Percentiles rank a stretch among this genome's conserved stretches.
phyloP scores from a whole-genome alignment of 306 rosid genomes.

The Malus sylvestris region DNA sequence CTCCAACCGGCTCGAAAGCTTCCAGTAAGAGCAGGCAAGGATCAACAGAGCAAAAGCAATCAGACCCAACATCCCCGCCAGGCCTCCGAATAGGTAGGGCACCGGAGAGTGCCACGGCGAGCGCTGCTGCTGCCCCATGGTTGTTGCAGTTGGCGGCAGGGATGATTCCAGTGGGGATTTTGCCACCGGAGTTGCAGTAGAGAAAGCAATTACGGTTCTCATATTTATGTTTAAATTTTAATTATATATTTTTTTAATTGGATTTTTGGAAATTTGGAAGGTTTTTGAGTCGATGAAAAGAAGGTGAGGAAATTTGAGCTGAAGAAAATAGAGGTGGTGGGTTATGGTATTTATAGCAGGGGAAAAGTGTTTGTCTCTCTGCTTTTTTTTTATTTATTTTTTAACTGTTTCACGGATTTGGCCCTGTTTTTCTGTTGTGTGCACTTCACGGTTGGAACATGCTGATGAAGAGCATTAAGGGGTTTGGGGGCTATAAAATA shows the following conservation, averaged over 20 bases:
- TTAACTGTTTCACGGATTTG: constrained; percentile 35
- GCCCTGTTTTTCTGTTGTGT: constrained; percentile 19
- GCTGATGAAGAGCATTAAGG: neutral
- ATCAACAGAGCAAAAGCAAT: constrained; percentile 71
- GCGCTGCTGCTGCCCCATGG: constrained; percentile 8
- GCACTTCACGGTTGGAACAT: neutral
- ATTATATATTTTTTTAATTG: neutral
- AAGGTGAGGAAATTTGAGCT: constrained; percentile 18
- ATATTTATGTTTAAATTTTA: constrained; percentile 6
- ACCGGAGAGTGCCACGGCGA: constrained; percentile 90
- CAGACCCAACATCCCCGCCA: constrained; percentile 76
- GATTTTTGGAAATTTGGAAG: neutral
- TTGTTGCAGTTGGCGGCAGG: constrained; percentile 2
- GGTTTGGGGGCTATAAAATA: neutral
- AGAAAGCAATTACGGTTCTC: constrained; percentile 27
- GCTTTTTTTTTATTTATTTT: neutral
- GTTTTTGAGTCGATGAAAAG: constrained; percentile 1
- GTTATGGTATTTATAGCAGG: constrained; percentile 40
- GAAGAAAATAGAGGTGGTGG: constrained; percentile 12
- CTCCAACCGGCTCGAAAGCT: constrained; percentile 19
- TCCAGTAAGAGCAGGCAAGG: constrained; percentile 80
- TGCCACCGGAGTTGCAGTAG: neutral
- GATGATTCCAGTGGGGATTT: neutral
- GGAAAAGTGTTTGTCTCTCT: neutral
- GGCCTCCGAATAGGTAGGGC: constrained; percentile 85